Percentiles rank a stretch among this genome's conserved stretches.
These are phyloP conservation scores for Echites panduratus DNA, from an alignment of 257 asterid species.

Conservation along the genomic window DNA sequence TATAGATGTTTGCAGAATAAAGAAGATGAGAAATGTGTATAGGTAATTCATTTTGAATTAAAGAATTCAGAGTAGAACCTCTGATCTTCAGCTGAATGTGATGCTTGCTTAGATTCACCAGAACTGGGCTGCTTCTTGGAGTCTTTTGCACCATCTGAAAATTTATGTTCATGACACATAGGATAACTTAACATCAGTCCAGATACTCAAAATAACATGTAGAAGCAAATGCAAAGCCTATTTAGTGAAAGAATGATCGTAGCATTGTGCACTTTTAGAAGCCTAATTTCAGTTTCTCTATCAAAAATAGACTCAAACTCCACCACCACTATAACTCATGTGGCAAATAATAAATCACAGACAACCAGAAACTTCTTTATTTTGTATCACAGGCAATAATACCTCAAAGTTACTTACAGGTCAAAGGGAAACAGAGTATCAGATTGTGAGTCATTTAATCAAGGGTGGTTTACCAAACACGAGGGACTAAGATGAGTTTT, in stretches of 20 bases:
- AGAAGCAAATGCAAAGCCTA: not conserved
- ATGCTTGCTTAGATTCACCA: slow-evolving; percentile 39
- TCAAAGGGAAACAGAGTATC: not conserved
- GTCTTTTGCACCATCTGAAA: slow-evolving; percentile 68
- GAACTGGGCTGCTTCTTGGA: slow-evolving; percentile 43
- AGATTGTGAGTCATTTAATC: too few species aligned
- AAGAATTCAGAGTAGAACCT: slow-evolving; percentile 36
- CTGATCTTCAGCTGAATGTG: slow-evolving; percentile 47
- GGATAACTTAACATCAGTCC: slow-evolving; percentile 10
- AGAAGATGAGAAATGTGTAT: not conserved
- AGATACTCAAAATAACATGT: slow-evolving; percentile 7
- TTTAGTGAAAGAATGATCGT: not conserved
- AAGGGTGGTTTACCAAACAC: not conserved
- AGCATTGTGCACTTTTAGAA: not conserved
- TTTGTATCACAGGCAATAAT: not conserved
- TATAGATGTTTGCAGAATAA: slow-evolving; percentile 5
- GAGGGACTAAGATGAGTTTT: not conserved
- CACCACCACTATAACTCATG: not conserved
- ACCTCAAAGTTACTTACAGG: not conserved
- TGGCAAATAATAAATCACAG: not conserved
- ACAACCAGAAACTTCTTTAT: not conserved
- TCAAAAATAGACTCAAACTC: not conserved
- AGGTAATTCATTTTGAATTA: not conserved
- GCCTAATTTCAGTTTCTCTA: not conserved
- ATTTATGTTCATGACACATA: slow-evolving; percentile 19